phyloP scores from a whole-genome alignment of 148 eudicot species.

The Spergularia bocconei region DNA sequence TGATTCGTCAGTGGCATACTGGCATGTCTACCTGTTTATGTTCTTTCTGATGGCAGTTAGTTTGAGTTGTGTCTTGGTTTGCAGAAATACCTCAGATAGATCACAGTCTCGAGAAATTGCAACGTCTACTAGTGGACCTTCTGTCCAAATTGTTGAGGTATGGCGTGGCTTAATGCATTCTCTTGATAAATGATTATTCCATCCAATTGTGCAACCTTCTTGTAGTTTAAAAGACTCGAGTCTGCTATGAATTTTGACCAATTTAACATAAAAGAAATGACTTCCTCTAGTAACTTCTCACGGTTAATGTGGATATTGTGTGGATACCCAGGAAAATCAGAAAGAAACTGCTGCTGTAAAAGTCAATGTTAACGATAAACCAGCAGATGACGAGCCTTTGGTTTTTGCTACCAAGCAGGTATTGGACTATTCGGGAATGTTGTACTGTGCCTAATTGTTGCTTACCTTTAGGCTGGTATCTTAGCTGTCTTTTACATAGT shows the following conservation, averaged over 20 bases:
- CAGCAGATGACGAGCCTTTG: conserved; percentile 66
- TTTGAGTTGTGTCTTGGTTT: neutral
- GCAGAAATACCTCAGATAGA: conserved; percentile 48
- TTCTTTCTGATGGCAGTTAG: neutral
- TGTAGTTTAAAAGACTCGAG: neutral
- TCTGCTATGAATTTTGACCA: neutral
- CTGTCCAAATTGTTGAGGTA: conserved; percentile 77
- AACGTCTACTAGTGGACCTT: conserved; percentile 49
- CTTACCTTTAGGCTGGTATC: neutral
- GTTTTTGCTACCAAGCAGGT: conserved; percentile 90
- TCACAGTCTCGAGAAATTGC: conserved; percentile 42
- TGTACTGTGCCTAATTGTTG: conserved; percentile 6
- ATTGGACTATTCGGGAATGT: conserved; percentile 3
- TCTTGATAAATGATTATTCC: neutral
- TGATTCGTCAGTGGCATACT: neutral
- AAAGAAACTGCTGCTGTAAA: conserved; percentile 71
- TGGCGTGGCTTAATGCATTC: conserved; percentile 5
- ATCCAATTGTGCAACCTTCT: neutral
- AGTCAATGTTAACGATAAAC: conserved; percentile 51
- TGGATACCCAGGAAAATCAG: conserved; percentile 61
- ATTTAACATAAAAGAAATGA: neutral
- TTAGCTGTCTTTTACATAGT: neutral
- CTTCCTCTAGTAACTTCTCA: neutral
- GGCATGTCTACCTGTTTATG: neutral
- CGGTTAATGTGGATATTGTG: conserved; percentile 4